Evolutionary conservation across 169 alveolate species (phyloP).

Genomic region (Theileria luwenshuni): DNA sequence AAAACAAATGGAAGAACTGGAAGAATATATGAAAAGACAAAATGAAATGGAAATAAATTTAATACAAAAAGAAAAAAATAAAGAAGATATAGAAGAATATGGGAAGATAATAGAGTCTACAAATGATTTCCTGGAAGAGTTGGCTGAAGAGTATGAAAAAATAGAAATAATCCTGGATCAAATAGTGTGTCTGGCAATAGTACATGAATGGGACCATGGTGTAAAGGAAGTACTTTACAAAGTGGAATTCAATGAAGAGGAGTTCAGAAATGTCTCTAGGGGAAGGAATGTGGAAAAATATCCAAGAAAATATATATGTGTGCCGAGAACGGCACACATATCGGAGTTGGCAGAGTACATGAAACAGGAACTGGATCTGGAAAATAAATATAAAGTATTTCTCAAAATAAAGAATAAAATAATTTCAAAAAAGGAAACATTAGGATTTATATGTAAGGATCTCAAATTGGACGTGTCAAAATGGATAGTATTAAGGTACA

Average conservation of each 20-base stretch:
- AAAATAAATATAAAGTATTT: conserved; percentile 5
- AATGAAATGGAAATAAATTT: conserved; percentile 45
- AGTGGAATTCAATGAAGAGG: neutral
- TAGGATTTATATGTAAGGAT: conserved; percentile 38
- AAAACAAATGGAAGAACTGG: conserved; percentile 5
- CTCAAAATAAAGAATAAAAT: conserved; percentile 5
- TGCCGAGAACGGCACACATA: conserved; percentile 19
- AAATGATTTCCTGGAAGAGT: neutral
- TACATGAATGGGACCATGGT: conserved; percentile 24
- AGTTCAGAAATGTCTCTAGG: neutral
- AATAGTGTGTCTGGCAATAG: conserved; percentile 31
- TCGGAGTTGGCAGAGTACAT: conserved; percentile 18
- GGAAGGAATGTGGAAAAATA: neutral
- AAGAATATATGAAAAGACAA: conserved; percentile 5
- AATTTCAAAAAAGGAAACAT: conserved; percentile 39
- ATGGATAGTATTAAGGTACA: conserved; percentile 40
- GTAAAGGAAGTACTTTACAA: neutral
- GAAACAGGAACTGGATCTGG: neutral
- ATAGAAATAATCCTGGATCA: neutral
- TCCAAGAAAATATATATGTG: conserved; percentile 51
- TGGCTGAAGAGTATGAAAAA: conserved; percentile 1
- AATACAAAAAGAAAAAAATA: conserved; percentile 7
- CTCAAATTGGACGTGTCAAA: conserved; percentile 34
- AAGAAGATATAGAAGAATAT: neutral
- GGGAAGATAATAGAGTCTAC: conserved; percentile 22